phyloP scores from a whole-genome alignment of 371 early-diverging fungal genomes.

The Mortierella polycephala region DNA sequence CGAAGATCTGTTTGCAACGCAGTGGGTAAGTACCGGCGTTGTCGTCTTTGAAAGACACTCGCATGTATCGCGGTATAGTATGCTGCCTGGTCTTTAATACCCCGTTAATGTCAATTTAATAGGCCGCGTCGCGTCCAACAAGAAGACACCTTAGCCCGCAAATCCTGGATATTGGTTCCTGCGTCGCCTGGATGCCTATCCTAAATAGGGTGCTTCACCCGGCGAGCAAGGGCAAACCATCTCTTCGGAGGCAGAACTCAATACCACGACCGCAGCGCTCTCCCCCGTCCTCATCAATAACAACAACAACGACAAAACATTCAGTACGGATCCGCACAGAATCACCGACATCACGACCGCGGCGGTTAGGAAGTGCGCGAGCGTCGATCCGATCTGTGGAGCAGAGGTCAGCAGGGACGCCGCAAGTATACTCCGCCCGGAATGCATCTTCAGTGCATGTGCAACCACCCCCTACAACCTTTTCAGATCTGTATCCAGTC shows the following conservation, averaged over 20 bases:
- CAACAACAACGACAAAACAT: neutral
- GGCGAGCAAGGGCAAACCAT: slow-evolving; percentile 36
- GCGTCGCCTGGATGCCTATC: slow-evolving; percentile 32
- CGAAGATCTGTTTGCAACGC: neutral
- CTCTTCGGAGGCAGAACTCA: slow-evolving; percentile 15
- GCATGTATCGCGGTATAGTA: no score
- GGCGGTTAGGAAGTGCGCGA: slow-evolving; percentile 10
- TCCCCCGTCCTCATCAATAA: neutral
- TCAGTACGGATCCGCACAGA: neutral
- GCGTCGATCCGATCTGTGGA: neutral
- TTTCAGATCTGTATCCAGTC: slow-evolving; percentile 35
- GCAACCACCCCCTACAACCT: slow-evolving; percentile 11
- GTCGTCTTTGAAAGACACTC: no score
- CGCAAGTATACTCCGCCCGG: neutral
- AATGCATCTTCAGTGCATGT: neutral
- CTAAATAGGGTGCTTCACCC: slow-evolving; percentile 34
- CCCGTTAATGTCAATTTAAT: no score
- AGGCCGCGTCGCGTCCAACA: slow-evolving; percentile 9
- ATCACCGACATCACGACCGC: neutral
- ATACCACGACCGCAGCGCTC: neutral
- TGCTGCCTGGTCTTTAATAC: no score
- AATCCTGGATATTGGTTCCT: slow-evolving; percentile 1
- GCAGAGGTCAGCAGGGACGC: neutral
- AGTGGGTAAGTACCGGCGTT: no score
- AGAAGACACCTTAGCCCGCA: neutral